Evolutionary conservation across 345 rosid genomes (phyloP).

Genomic region (Orychophragmus violaceus): DNA sequence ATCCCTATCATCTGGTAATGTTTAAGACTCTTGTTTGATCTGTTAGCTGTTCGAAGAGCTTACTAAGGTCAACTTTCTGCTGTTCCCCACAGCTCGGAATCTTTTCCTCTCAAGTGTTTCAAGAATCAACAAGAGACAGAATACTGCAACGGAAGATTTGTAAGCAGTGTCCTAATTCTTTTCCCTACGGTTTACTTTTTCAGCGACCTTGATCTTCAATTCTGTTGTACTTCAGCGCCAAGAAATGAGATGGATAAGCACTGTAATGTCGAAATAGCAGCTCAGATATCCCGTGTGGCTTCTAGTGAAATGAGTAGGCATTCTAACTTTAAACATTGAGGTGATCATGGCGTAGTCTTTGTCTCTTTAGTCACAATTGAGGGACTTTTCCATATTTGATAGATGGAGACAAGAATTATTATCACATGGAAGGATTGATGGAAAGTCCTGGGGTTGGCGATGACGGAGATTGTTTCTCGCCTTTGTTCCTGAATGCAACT

Average conservation of each 20-base stretch:
- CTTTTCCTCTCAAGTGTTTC: slow-evolving; percentile 95
- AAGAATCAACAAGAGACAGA: slow-evolving; percentile 78
- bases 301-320: slow-evolving; percentile 33
- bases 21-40: not conserved
- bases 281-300: slow-evolving; percentile 63
- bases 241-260: slow-evolving; percentile 84
- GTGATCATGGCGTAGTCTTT: not conserved
- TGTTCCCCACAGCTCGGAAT: slow-evolving; percentile 80
- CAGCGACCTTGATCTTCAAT: not conserved
- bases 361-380: slow-evolving; percentile 12
- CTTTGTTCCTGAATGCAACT: slow-evolving; percentile 71
- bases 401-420: slow-evolving; percentile 77
- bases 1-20: slow-evolving; percentile 95
- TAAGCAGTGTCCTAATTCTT: slow-evolving; percentile 27
- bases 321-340: not conserved
- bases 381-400: slow-evolving; percentile 2
- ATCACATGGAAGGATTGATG: slow-evolving; percentile 88
- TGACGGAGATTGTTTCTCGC: slow-evolving; percentile 87
- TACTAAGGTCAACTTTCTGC: slow-evolving; percentile 10
- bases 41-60: slow-evolving; percentile 13
- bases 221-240: slow-evolving; percentile 55
- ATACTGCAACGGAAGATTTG: slow-evolving; percentile 81
- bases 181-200: not conserved
- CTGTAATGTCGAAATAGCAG: slow-evolving; percentile 90
- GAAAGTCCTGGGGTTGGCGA: slow-evolving; percentile 88